A percentile compares a stretch with the other conserved stretches of the same genome.
Evolutionary conservation across 2,329 filamentous ascomycete genomes (phyloP).

Genomic region (Penicillium expansum): DNA sequence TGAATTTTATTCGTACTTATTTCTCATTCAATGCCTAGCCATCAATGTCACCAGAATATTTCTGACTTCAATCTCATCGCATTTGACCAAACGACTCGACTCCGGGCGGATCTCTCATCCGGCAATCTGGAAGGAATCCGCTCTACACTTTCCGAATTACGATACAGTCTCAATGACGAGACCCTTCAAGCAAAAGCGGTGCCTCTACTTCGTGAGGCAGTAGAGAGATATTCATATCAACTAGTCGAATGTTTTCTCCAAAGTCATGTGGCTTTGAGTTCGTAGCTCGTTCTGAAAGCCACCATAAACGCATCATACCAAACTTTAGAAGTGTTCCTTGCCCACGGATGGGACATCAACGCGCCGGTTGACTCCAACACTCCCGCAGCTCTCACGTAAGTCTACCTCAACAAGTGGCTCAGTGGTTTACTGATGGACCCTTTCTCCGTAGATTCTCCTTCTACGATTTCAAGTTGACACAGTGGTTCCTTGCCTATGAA

Average conservation of each 20-base stretch:
- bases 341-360: background rate
- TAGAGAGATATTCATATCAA: background rate
- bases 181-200: background rate
- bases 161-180: background rate
- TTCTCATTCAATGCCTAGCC: no score
- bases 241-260: background rate
- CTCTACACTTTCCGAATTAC: background rate
- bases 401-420: background rate
- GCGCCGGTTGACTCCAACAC: background rate
- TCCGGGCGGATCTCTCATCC: background rate
- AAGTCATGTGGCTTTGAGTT: background rate
- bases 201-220: background rate
- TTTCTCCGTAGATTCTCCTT: background rate
- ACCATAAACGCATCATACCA: background rate
- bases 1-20: no score
- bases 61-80: no score
- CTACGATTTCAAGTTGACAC: background rate
- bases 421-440: background rate
- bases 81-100: no score
- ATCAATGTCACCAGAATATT: no score
- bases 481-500: background rate
- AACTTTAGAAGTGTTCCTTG: background rate
- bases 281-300: background rate
- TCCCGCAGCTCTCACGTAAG: background rate
- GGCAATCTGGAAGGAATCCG: background rate